Base-by-base conservation (phyloP, 1,139 yeast genomes). In the Pichia inconspicua region DNA sequence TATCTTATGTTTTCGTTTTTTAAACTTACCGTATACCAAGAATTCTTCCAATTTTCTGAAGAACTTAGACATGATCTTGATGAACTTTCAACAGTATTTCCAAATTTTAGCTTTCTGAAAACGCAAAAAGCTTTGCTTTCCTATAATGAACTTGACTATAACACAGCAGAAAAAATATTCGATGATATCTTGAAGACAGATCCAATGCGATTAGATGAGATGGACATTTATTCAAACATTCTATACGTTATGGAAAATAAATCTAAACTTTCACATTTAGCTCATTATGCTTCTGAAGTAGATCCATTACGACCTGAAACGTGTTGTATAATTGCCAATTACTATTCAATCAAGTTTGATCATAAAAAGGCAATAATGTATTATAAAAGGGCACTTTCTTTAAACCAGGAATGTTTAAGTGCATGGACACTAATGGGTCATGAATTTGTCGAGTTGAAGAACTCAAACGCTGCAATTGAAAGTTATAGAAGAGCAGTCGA, bases 341-440 rank as follows among this genome's bases (percentile, higher is more conserved):
- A 88, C 66, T 92, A 90, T 65, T 86, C 96, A 42, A 76, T 94
- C 66, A 83, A 85, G 57, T 86, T 90, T 49, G 96, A 92, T 59
- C 98, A 92, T 64, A 97, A 90, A 63, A 86, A 86, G 66, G 95
- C 98, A 0, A 88, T 94, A 51, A 80, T 84, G 79, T 89, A 89
- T 66, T 94, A 90, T 61, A 84, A 89, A 59, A 73, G 97, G 48
- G 98, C 98, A 0, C 69, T 94, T 40, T 79, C 88, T 0, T 71
- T 92, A 49, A 85, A 89, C 63, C 80, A 87, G 51, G 79, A 80
- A 56, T 88, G 95, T 58, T 71, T 90, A 19, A 81, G 90, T 57
- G 97, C 98, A 0, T 94, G 98, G 97, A 92, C 97, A 0, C 72
- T 94, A 51, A 90, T 94, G 97, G 98, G 99, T 12, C 99, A 94